phyloP scores from a whole-genome alignment of 352 stramenopile species.

The Globisporangium spiculum region DNA sequence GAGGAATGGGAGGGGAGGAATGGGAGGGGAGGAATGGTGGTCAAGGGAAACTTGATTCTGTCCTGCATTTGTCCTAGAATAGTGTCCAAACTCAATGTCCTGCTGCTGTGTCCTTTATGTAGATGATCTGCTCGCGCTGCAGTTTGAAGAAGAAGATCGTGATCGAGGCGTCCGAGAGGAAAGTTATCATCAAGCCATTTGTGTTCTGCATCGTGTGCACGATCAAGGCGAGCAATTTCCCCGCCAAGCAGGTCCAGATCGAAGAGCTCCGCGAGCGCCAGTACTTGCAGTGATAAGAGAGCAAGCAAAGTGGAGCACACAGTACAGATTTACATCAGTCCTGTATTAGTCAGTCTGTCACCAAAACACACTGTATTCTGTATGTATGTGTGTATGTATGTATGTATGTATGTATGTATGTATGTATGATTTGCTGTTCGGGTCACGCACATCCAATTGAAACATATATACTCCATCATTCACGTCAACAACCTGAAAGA shows the following conservation, averaged over 20 bases:
- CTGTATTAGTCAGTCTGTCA: background rate
- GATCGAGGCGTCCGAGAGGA: constrained; percentile 30
- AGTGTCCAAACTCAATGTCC: background rate
- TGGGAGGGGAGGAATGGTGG: no score
- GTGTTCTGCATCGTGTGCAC: constrained; percentile 41
- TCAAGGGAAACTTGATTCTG: background rate
- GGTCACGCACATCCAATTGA: background rate
- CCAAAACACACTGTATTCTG: background rate
- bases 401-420: background rate
- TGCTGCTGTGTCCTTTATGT: constrained; percentile 18
- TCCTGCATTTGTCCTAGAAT: background rate
- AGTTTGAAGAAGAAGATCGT: constrained; percentile 49
- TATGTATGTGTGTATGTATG: background rate
- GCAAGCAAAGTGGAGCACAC: background rate
- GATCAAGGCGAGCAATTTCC: constrained; percentile 25
- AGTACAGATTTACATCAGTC: background rate
- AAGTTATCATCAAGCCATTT: constrained; percentile 23
- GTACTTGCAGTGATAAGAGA: background rate
- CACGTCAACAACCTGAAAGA: background rate
- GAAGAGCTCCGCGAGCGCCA: constrained; percentile 27
- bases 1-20: no score
- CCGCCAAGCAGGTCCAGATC: constrained; percentile 26
- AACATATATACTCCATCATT: background rate
- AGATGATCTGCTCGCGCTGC: constrained; percentile 45
- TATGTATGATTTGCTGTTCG: background rate